Evolutionary conservation across 495 filamentous ascomycete species (phyloP).

Genomic region (Aspergillus avenaceus): DNA sequence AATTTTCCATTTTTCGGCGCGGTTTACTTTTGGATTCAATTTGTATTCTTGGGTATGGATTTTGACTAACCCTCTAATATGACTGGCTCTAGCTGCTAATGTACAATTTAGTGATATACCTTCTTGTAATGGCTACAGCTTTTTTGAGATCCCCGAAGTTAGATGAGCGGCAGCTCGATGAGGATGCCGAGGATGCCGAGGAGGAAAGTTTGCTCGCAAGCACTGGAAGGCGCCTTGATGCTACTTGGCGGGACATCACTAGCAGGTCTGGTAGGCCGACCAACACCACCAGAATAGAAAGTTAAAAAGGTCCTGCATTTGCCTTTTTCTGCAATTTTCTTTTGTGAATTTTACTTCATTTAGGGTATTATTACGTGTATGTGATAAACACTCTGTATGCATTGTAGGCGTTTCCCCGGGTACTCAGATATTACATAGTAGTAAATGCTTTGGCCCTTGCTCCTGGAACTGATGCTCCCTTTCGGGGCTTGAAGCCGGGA

Average conservation of each 20-base stretch:
- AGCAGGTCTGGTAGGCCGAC: slow-evolving; percentile 38
- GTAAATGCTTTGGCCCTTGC: no score
- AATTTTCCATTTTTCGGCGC: slow-evolving; percentile 97
- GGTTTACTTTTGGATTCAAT: slow-evolving; percentile 92
- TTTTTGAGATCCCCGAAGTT: slow-evolving; percentile 77
- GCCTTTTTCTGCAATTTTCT: neutral
- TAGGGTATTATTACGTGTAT: no score
- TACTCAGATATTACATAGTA: no score
- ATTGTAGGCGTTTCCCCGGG: no score
- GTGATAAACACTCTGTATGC: no score
- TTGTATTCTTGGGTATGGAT: slow-evolving; percentile 70
- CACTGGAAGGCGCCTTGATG: slow-evolving; percentile 72
- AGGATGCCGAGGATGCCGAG: slow-evolving; percentile 89
- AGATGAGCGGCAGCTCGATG: slow-evolving; percentile 69
- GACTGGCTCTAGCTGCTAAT: slow-evolving; percentile 12
- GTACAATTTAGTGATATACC: slow-evolving; percentile 54
- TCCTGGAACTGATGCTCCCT: no score
- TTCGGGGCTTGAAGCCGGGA: neutral
- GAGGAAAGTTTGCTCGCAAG: slow-evolving; percentile 86
- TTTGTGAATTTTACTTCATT: neutral
- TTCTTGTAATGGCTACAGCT: slow-evolving; percentile 69
- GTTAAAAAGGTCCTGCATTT: neutral
- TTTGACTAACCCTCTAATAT: neutral
- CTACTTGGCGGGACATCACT: slow-evolving; percentile 86
- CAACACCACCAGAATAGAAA: neutral